Base-by-base conservation (phyloP, 805 yeast genomes). In the Danielozyma ontarioensis region DNA sequence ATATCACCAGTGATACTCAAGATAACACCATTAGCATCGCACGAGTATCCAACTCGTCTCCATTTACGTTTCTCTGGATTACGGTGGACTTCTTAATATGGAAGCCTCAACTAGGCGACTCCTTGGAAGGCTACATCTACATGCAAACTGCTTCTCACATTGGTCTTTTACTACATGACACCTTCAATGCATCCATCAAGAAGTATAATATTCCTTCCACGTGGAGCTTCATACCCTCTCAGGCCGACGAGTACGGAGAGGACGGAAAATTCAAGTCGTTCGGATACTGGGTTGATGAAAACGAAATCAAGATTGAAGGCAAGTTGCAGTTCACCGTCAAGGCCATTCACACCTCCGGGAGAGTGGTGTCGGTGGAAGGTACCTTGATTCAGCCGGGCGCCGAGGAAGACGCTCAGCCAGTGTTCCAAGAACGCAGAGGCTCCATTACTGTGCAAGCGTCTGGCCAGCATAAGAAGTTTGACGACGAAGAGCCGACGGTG, bases 71-170 rank as follows among this genome's bases (percentile, higher is more conserved):
- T 57, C 53, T 83, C 33, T 93, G 98, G 97, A 71, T 86, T 29
- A 64, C 76, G 3, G 94, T 83, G 6, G 93, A 87, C 34, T 69
- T 93, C 30, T 68, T 87, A 35, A 75, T 88, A 31, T 93, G 98
- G 97, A 77, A 74, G 48, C 98, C 99, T 4, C 76, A 76, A 47
- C 67, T 78, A n/a, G 96, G 95, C 3, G 97, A 93, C 52, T 62
- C 71, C 1, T 62, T 93, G 13, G 94, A 89, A 57, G 98, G 98
- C 10, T 74, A 79, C 68, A 73, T 83, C 34, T 87, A 86, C 64
- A 80, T 90, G 76, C 97, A 90, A 64, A 81, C 96, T 3, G 95
- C 95, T 13, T 82, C 96, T 5, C 98, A 93, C 55, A 83, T 93
- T 48, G 97, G 97, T 39, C 68, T 93, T 40, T 71, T 93, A 44